Evolutionary conservation across 164 flowering plant species (phyloP), one percentile per base, ranked within the genome.

Genomic region (Nymphaea colorata): DNA sequence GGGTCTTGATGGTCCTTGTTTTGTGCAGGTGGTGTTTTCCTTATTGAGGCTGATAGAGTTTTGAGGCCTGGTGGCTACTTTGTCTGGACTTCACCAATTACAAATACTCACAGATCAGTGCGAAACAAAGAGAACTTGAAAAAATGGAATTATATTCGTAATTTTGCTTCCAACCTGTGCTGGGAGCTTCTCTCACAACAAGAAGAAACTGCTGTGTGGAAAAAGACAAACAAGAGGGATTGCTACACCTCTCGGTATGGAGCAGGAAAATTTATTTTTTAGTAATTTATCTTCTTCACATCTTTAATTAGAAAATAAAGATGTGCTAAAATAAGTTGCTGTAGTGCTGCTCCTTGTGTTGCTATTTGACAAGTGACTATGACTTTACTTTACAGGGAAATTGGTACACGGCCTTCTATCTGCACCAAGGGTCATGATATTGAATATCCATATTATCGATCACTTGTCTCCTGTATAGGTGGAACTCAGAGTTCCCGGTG

Each of bases 131-230:
- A 72, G 66, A 83, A 84, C 68, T 84, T 80, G 74, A 85, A 84
- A 74, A 84, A 73, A 74, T 89, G 97, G 97, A 78, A 74, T 65
- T 66, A 88, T 72, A 71, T 95, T 67, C 85, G 64, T 43, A 77
- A 67, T 65, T 84, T 81, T 79, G 86, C 91, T 0, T 83, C 79
- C 72, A 84, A 69, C 72, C 78, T 95, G 57, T 95, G 99, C 76
- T 95, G 99, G 99, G 86, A 86, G 2, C 67, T 90, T 86, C 68
- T 92, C 71, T 79, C 90, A 17, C 98, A 95, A 69, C 97, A 95
- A 82, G 99, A 92, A 76, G 96, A 92, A 77, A 95, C 99, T 69
- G 90, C 84, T 68, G 89, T 92, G 4, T 95, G 99, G 99, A 90
- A 78, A 73, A 95, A 95, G 80, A 89, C 95, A n/a, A 84, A 79